Base-by-base conservation (phyloP, 441 rosid genomes). In the Viola pubescens region DNA sequence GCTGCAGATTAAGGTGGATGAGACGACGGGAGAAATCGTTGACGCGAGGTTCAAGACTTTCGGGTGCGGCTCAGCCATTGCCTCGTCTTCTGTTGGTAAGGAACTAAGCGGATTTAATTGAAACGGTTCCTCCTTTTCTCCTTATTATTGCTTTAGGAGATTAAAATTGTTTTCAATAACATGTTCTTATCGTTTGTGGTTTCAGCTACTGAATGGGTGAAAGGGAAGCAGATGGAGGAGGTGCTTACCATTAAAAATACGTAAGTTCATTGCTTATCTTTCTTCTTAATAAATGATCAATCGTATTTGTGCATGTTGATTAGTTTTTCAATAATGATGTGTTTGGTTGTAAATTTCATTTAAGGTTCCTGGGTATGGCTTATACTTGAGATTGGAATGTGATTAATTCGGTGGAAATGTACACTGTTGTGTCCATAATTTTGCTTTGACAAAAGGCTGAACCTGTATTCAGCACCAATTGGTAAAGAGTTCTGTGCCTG, bases 31-130 rank as follows among this genome's bases (percentile, higher is more conserved):
- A 6, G 73, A 87, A 72, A 91, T 91, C 62, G 70, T 78, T 5
- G 97, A 91, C 66, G 98, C 98, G 58, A 74, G 98, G 38, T 91
- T 91, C 66, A 91, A 91, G 84, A 89, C 97, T 54, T 92, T 92
- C 57, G 98, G 98, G 6, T 92, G 96, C 62, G 98, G 97, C 0
- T 92, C 98, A 0, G 97, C 97, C n/a, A 89, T 92, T 59, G 97
- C 97, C 0, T 92, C 98, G 1, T 91, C 96, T 3, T 88, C 98
- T 43, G 95, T 91, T 0, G 98, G 98, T 91, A 61, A 26, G 34
- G 34, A 26, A 26, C 34, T 26, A 26, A 26, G 34, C 34, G 34
- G 34, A 26, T 26, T 26, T 26, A 26, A 26, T 26, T 26, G 34
- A 26, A 26, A 26, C 4, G 83, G 63, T 43, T 51, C n/a, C 7